A percentile compares a stretch with the other conserved stretches of the same genome.
Evolutionary conservation across 2,329 filamentous ascomycete genomes (phyloP).

Genomic region (Aspergillus luchuensis): DNA sequence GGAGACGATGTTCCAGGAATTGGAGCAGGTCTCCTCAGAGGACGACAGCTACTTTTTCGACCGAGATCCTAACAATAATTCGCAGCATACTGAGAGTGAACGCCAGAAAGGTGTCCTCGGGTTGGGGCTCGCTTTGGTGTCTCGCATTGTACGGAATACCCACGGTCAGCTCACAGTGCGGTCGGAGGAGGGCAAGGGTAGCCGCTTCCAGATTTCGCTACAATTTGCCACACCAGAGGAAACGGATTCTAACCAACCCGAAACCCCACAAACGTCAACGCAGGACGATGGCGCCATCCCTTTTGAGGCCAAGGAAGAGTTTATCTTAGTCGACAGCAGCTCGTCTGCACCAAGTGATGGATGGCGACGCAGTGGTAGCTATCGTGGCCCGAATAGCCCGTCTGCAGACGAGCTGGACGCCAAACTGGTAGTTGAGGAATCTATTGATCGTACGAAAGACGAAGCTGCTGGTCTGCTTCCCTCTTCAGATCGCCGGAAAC

Average conservation of each 20-base stretch:
- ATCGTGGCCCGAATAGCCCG: constrained; percentile 11
- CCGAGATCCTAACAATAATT: constrained; percentile 30
- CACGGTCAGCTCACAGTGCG: constrained; percentile 82
- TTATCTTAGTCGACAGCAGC: constrained; percentile 39
- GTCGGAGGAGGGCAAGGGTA: constrained; percentile 79
- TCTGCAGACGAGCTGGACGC: neutral
- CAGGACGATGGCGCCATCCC: neutral
- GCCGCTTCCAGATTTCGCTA: constrained; percentile 77
- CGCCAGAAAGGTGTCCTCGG: constrained; percentile 61
- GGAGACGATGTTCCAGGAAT: constrained; percentile 62
- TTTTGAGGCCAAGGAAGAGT: constrained; percentile 35
- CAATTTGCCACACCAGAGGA: constrained; percentile 66
- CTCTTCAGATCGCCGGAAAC: neutral
- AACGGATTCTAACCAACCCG: neutral
- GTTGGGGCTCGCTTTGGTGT: constrained; percentile 84
- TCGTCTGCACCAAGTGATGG: neutral
- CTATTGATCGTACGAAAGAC: neutral
- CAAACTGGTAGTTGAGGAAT: constrained; percentile 23
- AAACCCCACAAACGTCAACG: constrained; percentile 13
- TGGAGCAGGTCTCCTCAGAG: constrained; percentile 66
- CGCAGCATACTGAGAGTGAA: neutral
- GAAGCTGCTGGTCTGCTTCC: neutral
- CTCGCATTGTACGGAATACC: constrained; percentile 84
- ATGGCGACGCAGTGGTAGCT: neutral
- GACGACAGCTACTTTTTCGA: constrained; percentile 51